These are phyloP conservation scores for Digitaria exilis DNA, from an alignment of 202 grass and related monocot species.

Conservation along the genomic window DNA sequence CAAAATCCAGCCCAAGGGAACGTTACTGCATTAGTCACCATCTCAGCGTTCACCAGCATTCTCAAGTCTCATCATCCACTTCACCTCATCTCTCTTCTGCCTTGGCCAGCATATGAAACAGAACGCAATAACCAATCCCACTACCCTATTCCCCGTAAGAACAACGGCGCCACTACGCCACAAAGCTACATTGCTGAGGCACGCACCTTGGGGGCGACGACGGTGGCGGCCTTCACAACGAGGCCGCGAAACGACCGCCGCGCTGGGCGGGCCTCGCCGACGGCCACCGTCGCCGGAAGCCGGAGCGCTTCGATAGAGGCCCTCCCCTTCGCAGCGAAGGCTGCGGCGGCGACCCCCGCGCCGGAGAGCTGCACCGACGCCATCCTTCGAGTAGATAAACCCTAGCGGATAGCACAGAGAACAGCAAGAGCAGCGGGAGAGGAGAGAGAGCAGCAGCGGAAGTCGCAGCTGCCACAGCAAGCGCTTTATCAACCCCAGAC, in stretches of 20 bases:
- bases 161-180: no score
- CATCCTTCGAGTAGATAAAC: conserved; percentile 48
- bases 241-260: conserved; percentile 37
- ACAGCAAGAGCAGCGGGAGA: neutral
- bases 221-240: conserved; percentile 68
- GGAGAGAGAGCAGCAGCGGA: no score
- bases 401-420: conserved; percentile 33
- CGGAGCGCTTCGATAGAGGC: conserved; percentile 17
- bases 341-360: conserved; percentile 16
- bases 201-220: conserved; percentile 80
- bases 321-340: conserved; percentile 14
- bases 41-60: neutral
- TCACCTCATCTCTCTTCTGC: neutral
- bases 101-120: neutral
- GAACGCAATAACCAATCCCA: no score
- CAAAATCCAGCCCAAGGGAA: neutral
- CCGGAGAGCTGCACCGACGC: conserved; percentile 54
- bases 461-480: neutral
- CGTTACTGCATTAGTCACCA: no score
- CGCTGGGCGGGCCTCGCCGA: conserved; percentile 6
- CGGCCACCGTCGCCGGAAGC: neutral
- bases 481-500: conserved; percentile 15
- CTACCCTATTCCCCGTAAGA: no score
- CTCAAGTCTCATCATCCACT: neutral
- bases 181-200: conserved; percentile 14